Base-by-base conservation (phyloP, 2,329 filamentous ascomycete species). In the Colletotrichum coccodes region DNA sequence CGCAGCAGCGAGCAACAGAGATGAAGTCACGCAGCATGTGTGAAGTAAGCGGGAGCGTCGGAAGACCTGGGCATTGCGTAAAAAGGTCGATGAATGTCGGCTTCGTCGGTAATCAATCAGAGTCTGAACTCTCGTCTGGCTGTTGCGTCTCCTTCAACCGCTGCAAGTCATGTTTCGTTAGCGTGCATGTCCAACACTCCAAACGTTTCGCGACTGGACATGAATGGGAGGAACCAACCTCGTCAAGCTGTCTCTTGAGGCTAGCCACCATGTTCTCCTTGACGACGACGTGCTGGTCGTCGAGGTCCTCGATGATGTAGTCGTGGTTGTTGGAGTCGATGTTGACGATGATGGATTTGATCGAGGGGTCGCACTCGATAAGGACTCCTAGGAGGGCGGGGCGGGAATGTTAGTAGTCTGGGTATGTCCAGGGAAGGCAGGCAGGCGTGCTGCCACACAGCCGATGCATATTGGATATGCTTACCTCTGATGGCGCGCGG, bases 291-390 rank as follows among this genome's bases (percentile, higher is more conserved):
- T 91, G 90, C 77, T 92, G 88, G 68, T 95, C 92, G 79, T 95
- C 92, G 1, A 95, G 86, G 71, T 94, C 92, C 74, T 94, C 92
- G 71, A 94, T 92, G 76, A 95, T 92, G 78, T 90, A 93, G 72
- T 91, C 89, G 79, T 94, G 90, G 72, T 87, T 86, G 65, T 88
- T 84, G 74, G 84, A 87, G 79, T 95, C 91, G 73, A 95, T 92
- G 75, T 90, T 92, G 73, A 93, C 85, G 75, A 95, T 91, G 83
- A 95, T 94, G 71, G 93, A 92, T 81, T 94, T 95, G 86, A 95
- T 94, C 50, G 92, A 93, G n/a, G 93, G 91, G 77, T 95, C 93
- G 80, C 92, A 94, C 79, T 94, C 89, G 79, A 95, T 90, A 72
- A 95, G 86, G 32, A 93, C 90, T 71, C 92, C 92, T 89, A 59